These are phyloP conservation scores for Amaranthus tricolor DNA, from an alignment of 179 eudicot genomes.

Conservation along the genomic window DNA sequence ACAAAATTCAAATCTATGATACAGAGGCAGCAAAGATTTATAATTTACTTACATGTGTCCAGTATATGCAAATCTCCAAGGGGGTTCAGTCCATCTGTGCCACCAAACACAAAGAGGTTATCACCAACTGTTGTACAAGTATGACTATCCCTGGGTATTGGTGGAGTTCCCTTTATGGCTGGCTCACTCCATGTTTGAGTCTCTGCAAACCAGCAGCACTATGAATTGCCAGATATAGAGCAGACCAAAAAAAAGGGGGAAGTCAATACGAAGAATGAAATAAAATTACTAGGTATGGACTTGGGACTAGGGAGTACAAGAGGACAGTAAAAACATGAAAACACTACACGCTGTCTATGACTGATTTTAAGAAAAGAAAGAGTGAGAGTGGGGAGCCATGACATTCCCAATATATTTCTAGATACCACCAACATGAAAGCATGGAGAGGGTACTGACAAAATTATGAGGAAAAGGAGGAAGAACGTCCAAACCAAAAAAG, in stretches of 20 bases:
- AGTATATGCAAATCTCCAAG: slow-evolving; percentile 72
- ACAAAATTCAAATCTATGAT: not conserved
- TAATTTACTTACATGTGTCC: slow-evolving; percentile 65
- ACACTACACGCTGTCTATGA: not conserved
- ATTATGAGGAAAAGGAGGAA: not conserved
- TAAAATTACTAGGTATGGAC: slow-evolving; percentile 1
- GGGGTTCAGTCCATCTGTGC: slow-evolving; percentile 71
- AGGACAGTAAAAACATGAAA: not conserved
- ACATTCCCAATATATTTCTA: not conserved
- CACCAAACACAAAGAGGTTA: slow-evolving; percentile 77
- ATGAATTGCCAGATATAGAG: not conserved
- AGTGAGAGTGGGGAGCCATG: no score
- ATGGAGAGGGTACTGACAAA: not conserved
- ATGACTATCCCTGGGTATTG: slow-evolving; percentile 91
- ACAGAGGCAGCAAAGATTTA: not conserved
- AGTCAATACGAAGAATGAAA: not conserved
- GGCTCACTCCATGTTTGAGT: slow-evolving; percentile 72
- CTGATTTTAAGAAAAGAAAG: not conserved
- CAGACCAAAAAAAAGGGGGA: not conserved
- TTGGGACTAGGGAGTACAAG: not conserved
- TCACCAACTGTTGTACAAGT: slow-evolving; percentile 84
- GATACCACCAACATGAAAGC: not conserved
- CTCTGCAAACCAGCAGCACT: slow-evolving; percentile 38
- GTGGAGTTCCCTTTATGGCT: slow-evolving; percentile 59
- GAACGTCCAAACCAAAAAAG: not conserved